Conservation (phyloP, 768 basidiomycete genomes). For the Podaxis sp. region DNA sequence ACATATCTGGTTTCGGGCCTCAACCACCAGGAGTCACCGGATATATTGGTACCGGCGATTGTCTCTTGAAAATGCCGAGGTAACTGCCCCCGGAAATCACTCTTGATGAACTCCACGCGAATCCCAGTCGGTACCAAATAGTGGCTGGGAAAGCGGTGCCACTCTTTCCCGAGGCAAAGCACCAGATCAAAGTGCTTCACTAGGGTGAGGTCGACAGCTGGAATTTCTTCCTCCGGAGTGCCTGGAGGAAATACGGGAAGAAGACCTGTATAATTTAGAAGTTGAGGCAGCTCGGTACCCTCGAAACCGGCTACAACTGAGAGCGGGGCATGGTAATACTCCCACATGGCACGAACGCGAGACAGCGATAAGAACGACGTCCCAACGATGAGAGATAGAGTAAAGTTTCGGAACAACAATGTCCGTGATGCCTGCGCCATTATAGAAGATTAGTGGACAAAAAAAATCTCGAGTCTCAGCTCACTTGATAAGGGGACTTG, state of each 20-base stretch:
- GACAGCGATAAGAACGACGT: constrained; percentile 69
- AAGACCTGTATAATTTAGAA: constrained; percentile 70
- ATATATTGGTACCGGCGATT: neutral
- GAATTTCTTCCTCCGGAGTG: constrained; percentile 35
- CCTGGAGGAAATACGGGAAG: constrained; percentile 41
- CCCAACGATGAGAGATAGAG: constrained; percentile 62
- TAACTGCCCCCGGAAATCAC: constrained; percentile 85
- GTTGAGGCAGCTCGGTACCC: constrained; percentile 70
- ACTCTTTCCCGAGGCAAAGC: constrained; percentile 91
- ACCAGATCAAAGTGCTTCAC: constrained; percentile 67
- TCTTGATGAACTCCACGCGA: constrained; percentile 85
- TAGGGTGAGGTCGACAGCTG: constrained; percentile 60
- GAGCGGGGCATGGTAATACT: constrained; percentile 91
- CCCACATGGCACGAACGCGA: constrained; percentile 76
- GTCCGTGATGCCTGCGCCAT: constrained; percentile 67
- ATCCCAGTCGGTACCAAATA: constrained; percentile 84
- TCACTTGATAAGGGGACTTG: constrained; percentile 72
- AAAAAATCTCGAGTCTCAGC: neutral
- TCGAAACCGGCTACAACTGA: constrained; percentile 68
- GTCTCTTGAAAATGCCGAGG: constrained; percentile 67
- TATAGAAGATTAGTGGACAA: constrained; percentile 4
- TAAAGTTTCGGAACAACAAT: constrained; percentile 69
- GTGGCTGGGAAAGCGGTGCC: constrained; percentile 91
- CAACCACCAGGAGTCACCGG: constrained; percentile 37
- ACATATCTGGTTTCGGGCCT: constrained; percentile 58